Percentiles rank a stretch among this genome's conserved stretches.
These are phyloP conservation scores for Fusarium citri DNA, from an alignment of 2,329 filamentous ascomycete genomes.

Conservation along the genomic window DNA sequence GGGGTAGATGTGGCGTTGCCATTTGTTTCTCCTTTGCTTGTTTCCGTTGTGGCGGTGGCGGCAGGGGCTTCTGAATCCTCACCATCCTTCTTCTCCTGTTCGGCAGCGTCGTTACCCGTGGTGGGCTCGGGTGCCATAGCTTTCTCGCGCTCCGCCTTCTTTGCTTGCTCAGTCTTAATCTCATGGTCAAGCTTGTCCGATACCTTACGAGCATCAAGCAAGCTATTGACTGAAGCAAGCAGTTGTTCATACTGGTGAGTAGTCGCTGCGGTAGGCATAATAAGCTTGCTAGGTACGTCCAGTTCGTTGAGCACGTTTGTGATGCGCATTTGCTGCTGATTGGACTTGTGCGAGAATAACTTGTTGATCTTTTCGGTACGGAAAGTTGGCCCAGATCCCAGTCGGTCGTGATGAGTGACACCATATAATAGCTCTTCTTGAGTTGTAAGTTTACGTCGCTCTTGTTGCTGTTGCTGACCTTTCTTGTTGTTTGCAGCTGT, in stretches of 20 bases:
- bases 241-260: conserved; percentile 78
- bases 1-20: conserved; percentile 10
- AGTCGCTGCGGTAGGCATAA: conserved; percentile 79
- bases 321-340: conserved; percentile 81
- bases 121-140: conserved; percentile 33
- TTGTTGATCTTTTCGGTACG: conserved; percentile 86
- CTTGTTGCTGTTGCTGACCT: conserved; percentile 53
- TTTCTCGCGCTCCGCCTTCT: conserved; percentile 66
- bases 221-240: conserved; percentile 72
- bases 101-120: conserved; percentile 34
- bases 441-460: conserved; percentile 77
- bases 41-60: conserved; percentile 1
- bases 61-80: conserved; percentile 29
- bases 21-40: conserved; percentile 26
- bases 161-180: conserved; percentile 69
- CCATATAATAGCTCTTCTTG: conserved; percentile 85
- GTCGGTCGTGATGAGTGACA: conserved; percentile 84
- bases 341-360: conserved; percentile 80
- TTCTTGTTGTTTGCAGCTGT: conserved; percentile 63
- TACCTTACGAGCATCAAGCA: conserved; percentile 80
- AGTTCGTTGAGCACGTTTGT: conserved; percentile 77
- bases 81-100: conserved; percentile 17
- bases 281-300: conserved; percentile 75
- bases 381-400: conserved; percentile 89
- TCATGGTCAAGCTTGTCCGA: conserved; percentile 81